These are phyloP conservation scores for Phytophthora colocasiae DNA, from an alignment of 352 stramenopile species.

Conservation along the genomic window DNA sequence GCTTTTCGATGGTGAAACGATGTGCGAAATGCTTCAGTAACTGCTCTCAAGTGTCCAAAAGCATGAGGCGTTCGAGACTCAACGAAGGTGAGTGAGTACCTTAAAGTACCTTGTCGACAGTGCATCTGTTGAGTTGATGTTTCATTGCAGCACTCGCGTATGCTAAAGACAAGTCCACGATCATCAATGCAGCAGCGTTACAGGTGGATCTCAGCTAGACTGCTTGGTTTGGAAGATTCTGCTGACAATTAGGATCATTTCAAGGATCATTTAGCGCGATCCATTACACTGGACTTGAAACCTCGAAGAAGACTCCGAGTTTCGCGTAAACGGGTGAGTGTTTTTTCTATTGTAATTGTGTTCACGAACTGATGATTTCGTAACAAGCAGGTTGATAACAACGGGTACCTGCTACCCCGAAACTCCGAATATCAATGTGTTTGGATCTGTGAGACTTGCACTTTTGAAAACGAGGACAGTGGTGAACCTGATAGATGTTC, in stretches of 20 bases:
- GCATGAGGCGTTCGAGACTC: slow-evolving; percentile 21
- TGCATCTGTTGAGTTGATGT: background rate
- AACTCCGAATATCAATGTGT: slow-evolving; percentile 56
- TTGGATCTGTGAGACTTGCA: slow-evolving; percentile 85
- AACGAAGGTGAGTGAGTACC: slow-evolving; percentile 20
- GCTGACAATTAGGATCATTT: background rate
- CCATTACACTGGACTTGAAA: slow-evolving; percentile 55
- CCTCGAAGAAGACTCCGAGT: slow-evolving; percentile 20
- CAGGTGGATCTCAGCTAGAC: slow-evolving; percentile 42
- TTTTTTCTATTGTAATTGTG: too few relatives aligned
- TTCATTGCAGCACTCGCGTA: slow-evolving; percentile 25
- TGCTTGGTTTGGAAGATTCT: background rate
- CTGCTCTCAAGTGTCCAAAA: slow-evolving; percentile 5
- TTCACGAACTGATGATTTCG: background rate
- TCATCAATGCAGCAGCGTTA: slow-evolving; percentile 78
- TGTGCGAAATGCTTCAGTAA: slow-evolving; percentile 14
- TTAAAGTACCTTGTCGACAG: background rate
- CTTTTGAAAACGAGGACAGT: slow-evolving; percentile 72
- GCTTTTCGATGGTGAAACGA: slow-evolving; percentile 20
- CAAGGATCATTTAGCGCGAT: slow-evolving; percentile 61
- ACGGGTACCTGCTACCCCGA: background rate
- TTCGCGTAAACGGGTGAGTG: slow-evolving; percentile 1
- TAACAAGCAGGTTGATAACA: slow-evolving; percentile 9
- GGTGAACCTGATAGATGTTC: slow-evolving; percentile 47
- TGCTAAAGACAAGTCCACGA: slow-evolving; percentile 49